Evolutionary conservation across 2,329 filamentous ascomycete genomes (phyloP), one percentile per base, ranked within the genome.

Genomic region (Aureobasidium sp.): DNA sequence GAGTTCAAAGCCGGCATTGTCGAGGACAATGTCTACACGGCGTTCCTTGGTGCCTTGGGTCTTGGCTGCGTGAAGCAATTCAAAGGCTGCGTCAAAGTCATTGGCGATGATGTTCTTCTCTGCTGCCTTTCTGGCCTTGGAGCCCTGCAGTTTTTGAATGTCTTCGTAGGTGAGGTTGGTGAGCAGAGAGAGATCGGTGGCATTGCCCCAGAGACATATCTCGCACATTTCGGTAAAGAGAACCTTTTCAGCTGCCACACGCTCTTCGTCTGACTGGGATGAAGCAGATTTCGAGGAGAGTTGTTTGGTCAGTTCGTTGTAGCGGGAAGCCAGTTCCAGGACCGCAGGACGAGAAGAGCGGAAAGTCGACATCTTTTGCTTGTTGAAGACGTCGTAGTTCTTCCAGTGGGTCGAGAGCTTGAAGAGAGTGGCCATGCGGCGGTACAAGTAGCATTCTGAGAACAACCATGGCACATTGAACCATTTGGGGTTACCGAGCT

Each of bases 151-250:
- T 75, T 96, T 96, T 77, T 97, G 93, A 67, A 99, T 95, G 71
- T 97, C 94, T 69, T 97, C 92, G 74, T 96, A 96, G 1, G 89
- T 90, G 62, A 97, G 82, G 68, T 88, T 91, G 0, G 92, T 96
- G 61, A 97, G 81, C 22, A 97, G 87, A 0, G 91, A 96, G 15
- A 97, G 80, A 73, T 97, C 94, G 0, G 93, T 97, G 1, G 93
- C 94, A 73, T 97, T 97, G 12, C 93, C 93, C 93, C 93, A 97
- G 1, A 97, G 83, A 72, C 92, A 97, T 68, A 97, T 94, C 79
- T 97, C 91, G 75, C 88, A 92, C 88, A 97, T 95, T 73, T 97
- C 93, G 27, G 82, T 82, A 77, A 97, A 97, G 29, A 97, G 78
- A 0, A 92, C 76, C 71, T 85, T 84, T 72, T 95, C 89, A 0